Conservation (phyloP, 1,139 yeast genomes). For the Candida sp. region DNA sequence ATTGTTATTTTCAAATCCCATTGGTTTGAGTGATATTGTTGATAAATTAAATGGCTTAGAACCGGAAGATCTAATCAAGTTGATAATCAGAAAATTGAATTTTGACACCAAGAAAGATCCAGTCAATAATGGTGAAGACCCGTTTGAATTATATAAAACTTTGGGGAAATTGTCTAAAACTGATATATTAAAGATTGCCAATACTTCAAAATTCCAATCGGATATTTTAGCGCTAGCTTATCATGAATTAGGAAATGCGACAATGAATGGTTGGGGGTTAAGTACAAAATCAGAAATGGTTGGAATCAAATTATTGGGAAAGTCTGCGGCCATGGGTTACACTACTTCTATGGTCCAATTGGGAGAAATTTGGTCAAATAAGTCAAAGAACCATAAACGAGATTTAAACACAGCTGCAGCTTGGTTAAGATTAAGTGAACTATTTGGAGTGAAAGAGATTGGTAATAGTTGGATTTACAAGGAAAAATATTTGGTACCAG, state of each 20-base stretch:
- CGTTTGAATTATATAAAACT: slow-evolving; percentile 20
- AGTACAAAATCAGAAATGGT: slow-evolving; percentile 48
- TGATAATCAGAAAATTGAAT: slow-evolving; percentile 22
- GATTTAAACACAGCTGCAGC: slow-evolving; percentile 66
- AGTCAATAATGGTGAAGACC: slow-evolving; percentile 26
- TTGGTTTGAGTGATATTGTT: slow-evolving; percentile 8
- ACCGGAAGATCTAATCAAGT: slow-evolving; percentile 27
- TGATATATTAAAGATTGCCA: slow-evolving; percentile 25
- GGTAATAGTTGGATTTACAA: slow-evolving; percentile 82
- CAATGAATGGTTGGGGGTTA: slow-evolving; percentile 60
- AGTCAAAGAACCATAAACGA: slow-evolving; percentile 52
- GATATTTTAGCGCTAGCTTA: slow-evolving; percentile 32
- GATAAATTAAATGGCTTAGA: slow-evolving; percentile 24
- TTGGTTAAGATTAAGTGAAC: slow-evolving; percentile 67
- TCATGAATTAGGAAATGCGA: slow-evolving; percentile 60
- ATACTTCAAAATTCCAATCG: slow-evolving; percentile 21
- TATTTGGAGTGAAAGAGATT: slow-evolving; percentile 59
- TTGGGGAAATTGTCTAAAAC: slow-evolving; percentile 23
- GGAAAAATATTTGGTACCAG: slow-evolving; percentile 51
- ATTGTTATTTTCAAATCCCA: slow-evolving; percentile 10
- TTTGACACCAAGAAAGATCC: slow-evolving; percentile 10
- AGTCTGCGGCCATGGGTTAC: slow-evolving; percentile 70
- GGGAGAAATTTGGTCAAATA: slow-evolving; percentile 66
- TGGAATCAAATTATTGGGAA: slow-evolving; percentile 60
- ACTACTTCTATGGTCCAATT: slow-evolving; percentile 68